Evolutionary conservation across 139 green algal genomes (phyloP), one percentile per base, ranked within the genome.

Genomic region (Diplosphaera chodatii): DNA sequence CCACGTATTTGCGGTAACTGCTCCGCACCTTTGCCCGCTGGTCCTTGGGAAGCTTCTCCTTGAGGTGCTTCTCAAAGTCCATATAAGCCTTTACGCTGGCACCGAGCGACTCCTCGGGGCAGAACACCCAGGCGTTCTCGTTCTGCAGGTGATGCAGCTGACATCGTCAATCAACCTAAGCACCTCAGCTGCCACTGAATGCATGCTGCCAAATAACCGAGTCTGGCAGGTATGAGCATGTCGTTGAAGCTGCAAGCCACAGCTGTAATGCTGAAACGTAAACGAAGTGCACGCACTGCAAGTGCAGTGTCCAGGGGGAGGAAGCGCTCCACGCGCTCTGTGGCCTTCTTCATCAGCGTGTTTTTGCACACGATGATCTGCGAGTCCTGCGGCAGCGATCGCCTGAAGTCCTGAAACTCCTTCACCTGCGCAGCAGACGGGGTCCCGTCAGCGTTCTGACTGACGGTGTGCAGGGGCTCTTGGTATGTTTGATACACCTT

Each of bases 51-150:
- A 85, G 68, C 31, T 30, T 59, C 29, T 83, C 83, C 64, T 74
- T 64, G 34, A 92, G 77, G 31, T 84, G 74, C 55, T 89, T 86
- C 77, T 94, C 81, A 69, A 92, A 91, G 25, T 87, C 81, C 41
- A 90, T 78, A 66, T 85, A 96, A 29, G 79, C 72, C 77, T 95
- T 96, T 21, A 95, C 74, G 22, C 68, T 63, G n/a, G 80, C 76
- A 1, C 84, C 56, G 40, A 97, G 89, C 71, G 74, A 65, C 37
- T 96, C 90, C 73, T 97, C 92, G 10, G 78, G 55, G n/a, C 91
- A 74, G 80, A 97, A 97, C 31, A 97, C 78, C 88, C 90, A 97
- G 0, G 86, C 87, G 75, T 97, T 97, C 73, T 94, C 87, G 25
- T 86, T 85, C 90, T 94, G 76, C 20, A 31, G 65, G 4, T 55